A percentile compares a stretch with the other conserved stretches of the same genome.
These are phyloP conservation scores for Exophiala sideris DNA, from an alignment of 2,329 filamentous ascomycete species.

Conservation along the genomic window DNA sequence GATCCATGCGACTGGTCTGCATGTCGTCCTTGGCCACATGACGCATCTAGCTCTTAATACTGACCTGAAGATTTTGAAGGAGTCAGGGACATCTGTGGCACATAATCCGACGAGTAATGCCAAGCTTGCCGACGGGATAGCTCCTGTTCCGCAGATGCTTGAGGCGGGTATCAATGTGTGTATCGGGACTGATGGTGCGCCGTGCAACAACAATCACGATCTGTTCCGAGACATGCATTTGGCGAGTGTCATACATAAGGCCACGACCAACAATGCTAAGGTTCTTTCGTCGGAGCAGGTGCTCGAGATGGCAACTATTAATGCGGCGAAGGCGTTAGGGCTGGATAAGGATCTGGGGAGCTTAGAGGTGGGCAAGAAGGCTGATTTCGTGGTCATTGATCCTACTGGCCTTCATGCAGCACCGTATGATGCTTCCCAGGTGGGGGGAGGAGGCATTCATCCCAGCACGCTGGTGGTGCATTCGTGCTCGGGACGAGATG, in stretches of 20 bases:
- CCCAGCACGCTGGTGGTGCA: neutral
- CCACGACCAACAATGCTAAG: constrained; percentile 40
- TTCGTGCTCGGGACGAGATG: neutral
- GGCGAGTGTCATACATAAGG: constrained; percentile 49
- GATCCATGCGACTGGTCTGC: neutral
- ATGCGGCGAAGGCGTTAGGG: constrained; percentile 48
- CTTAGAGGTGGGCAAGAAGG: constrained; percentile 41
- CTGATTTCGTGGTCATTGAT: constrained; percentile 37
- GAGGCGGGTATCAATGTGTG: constrained; percentile 44
- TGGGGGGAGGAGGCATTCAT: too few relatives aligned
- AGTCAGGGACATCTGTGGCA: neutral
- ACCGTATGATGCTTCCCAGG: neutral
- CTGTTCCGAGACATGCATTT: constrained; percentile 53
- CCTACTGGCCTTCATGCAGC: neutral
- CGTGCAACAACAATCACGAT: constrained; percentile 52
- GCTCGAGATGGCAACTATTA: constrained; percentile 52
- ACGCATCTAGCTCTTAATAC: neutral
- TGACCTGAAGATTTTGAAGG: neutral
- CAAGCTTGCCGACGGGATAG: neutral
- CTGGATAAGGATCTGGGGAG: constrained; percentile 36
- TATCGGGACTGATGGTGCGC: constrained; percentile 52
- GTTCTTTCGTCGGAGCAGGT: constrained; percentile 44
- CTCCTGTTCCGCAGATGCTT: constrained; percentile 35
- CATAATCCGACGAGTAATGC: neutral
- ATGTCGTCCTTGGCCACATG: neutral